Evolutionary conservation across 208 protist genomes (phyloP).

Genomic region (Trypanosoma conorhini): DNA sequence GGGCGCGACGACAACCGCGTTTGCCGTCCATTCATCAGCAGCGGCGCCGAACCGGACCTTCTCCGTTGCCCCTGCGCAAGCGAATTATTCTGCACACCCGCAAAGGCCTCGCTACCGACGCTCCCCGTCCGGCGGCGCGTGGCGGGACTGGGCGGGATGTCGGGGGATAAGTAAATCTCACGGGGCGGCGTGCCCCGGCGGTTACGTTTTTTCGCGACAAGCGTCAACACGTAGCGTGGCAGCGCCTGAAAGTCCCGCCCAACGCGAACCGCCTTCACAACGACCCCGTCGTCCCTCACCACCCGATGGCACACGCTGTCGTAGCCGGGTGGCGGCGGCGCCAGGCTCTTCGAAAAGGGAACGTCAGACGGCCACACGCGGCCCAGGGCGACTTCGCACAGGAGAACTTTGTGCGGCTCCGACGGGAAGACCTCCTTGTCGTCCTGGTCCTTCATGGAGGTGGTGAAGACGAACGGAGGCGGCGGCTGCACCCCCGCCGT

Average conservation of each 20-base stretch:
- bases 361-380: constrained; percentile 35
- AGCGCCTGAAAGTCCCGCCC: constrained; percentile 62
- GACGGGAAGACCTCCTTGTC: constrained; percentile 28
- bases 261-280: constrained; percentile 43
- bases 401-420: constrained; percentile 48
- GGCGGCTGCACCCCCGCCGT: background rate
- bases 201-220: constrained; percentile 22
- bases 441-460: constrained; percentile 45
- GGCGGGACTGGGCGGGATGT: background rate
- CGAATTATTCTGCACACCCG: background rate
- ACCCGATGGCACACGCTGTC: constrained; percentile 48
- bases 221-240: constrained; percentile 65
- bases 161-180: background rate
- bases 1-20: background rate
- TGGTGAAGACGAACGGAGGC: constrained; percentile 59
- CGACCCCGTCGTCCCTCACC: constrained; percentile 1
- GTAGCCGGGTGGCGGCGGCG: constrained; percentile 34
- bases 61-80: background rate
- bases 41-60: constrained; percentile 1
- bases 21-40: background rate
- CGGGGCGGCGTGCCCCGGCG: background rate
- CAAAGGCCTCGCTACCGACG: background rate
- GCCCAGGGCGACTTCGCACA: constrained; percentile 69
- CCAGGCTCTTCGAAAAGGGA: constrained; percentile 21
- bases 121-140: background rate